Evolutionary conservation across 805 yeast genomes (phyloP).

Genomic region (Pichia membranifaciens): DNA sequence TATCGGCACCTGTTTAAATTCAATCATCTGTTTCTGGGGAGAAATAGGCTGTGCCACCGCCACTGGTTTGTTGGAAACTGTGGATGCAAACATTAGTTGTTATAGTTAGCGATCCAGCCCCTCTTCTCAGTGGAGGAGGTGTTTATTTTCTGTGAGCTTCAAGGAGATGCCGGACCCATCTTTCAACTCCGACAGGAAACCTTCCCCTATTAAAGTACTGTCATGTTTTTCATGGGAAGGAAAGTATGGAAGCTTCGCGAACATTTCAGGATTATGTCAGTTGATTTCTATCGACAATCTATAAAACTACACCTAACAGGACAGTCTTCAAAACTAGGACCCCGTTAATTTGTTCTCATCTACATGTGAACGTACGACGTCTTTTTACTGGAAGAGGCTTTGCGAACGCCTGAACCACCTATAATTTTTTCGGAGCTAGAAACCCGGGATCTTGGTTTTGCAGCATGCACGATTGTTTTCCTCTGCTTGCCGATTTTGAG

Average conservation of each 20-base stretch:
- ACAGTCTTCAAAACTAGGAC: neutral
- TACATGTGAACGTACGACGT: constrained; percentile 11
- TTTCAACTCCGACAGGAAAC: too few species aligned
- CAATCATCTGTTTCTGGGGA: constrained; percentile 57
- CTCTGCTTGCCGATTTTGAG: constrained; percentile 25
- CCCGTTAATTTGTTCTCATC: neutral
- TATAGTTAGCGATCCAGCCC: too few species aligned
- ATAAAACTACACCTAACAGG: too few species aligned
- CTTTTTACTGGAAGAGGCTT: constrained; percentile 25
- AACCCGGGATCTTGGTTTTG: constrained; percentile 21
- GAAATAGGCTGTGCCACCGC: constrained; percentile 61
- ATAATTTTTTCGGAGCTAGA: constrained; percentile 28
- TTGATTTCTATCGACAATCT: too few species aligned
- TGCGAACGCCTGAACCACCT: constrained; percentile 33
- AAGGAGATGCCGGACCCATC: too few species aligned
- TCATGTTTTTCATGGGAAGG: too few species aligned
- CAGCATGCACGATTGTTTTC: constrained; percentile 18
- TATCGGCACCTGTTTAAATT: constrained; percentile 53
- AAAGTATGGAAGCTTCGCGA: constrained; percentile 4
- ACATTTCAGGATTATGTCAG: neutral
- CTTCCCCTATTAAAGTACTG: too few species aligned
- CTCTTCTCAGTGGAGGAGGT: too few species aligned
- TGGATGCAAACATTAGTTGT: constrained; percentile 34
- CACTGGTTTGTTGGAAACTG: constrained; percentile 32
- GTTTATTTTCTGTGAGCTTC: too few species aligned